Evolutionary conservation across 805 yeast genomes (phyloP), one percentile per base, ranked within the genome.

Genomic region (Candida maesae): DNA sequence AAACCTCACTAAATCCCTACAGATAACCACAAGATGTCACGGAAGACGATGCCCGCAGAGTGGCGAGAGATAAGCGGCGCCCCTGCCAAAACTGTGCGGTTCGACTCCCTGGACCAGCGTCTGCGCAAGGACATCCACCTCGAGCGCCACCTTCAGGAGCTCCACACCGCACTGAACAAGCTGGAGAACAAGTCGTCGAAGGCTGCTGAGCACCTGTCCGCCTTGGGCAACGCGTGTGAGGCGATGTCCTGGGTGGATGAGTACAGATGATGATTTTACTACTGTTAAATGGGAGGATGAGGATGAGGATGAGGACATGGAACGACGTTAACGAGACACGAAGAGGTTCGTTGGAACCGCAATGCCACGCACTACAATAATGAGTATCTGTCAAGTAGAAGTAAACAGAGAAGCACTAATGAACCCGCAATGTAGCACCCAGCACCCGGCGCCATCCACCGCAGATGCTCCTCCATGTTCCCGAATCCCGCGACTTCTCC

Each of bases 231-330:
- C 15, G 25, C 46, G 6, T 33, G 40, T 14, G 55, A 53, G 36
- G 36, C 50, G 1, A 41, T 52, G 38, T 35, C 45, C 5, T 51
- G 56, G 56, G 39, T 46, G 25, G 55, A 52, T 20, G 53, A 50
- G 26, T 47, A 29, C 32, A 13, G 33, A 19, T 3, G 18, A 7
- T 35, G 32, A 31, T 17, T 15, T 21, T n/a, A 13, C 17, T 13
- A 6, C 6, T 9, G 14, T n/a, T 6, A 6, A n/a, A 7, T 11
- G 29, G n/a, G 29, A 12, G 29, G 9, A 7, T n/a, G 15, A 26
- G 15, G 15, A 14, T n/a, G n/a, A n/a, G n/a, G n/a, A n/a, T n/a
- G n/a, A n/a, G n/a, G n/a, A n/a, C n/a, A n/a, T 28, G n/a, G n/a
- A 7, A 28, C 18, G 31, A 15, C 13, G 15, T 16, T 7, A 28